Evolutionary conservation across 257 asterid species (phyloP).

Genomic region (Fraxinus excelsior): DNA sequence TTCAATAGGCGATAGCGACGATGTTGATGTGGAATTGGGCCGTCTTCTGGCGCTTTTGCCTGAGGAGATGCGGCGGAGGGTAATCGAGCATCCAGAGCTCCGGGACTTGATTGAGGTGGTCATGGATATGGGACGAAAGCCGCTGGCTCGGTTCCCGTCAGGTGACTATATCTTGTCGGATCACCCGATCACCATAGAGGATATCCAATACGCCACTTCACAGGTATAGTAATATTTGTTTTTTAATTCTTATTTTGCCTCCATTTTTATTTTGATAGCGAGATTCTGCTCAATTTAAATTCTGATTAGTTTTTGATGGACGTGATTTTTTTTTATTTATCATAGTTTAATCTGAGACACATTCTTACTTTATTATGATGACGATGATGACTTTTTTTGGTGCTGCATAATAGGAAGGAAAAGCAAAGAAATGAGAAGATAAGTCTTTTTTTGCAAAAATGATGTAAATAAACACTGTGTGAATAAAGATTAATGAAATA

Average conservation of each 20-base stretch:
- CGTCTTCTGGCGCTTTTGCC: slow-evolving; percentile 72
- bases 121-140: slow-evolving; percentile 95
- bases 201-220: slow-evolving; percentile 65
- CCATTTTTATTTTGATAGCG: neutral
- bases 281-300: neutral
- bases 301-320: neutral
- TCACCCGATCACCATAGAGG: slow-evolving; percentile 66
- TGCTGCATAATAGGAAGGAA: neutral
- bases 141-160: slow-evolving; percentile 88
- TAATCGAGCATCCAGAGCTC: slow-evolving; percentile 73
- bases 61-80: slow-evolving; percentile 77
- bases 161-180: slow-evolving; percentile 83
- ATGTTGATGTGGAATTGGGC: slow-evolving; percentile 64
- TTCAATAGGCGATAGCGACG: slow-evolving; percentile 43
- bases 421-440: neutral
- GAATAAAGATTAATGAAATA: neutral
- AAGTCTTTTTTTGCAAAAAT: too few species aligned
- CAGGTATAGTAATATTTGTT: slow-evolving; percentile 44
- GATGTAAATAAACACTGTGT: neutral
- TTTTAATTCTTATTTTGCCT: neutral
- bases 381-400: neutral
- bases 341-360: neutral
- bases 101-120: slow-evolving; percentile 82
- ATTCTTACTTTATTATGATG: neutral
- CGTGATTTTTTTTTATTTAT: too few species aligned